Conservation (phyloP, 2,329 filamentous ascomycete genomes). For the Monosporascus sp. region DNA sequence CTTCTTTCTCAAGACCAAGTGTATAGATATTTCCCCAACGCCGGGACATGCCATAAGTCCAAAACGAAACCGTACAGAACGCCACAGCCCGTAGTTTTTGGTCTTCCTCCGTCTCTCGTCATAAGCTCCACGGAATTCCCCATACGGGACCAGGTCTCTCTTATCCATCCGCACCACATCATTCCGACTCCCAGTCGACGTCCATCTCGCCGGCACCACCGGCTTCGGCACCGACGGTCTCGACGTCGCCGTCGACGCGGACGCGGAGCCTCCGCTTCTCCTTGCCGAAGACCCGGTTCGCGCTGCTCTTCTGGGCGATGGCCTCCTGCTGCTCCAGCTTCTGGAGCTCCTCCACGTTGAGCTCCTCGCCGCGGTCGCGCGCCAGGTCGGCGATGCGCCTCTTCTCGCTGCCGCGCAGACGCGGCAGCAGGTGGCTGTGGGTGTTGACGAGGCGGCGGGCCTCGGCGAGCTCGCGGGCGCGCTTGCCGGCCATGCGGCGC, state of each 20-base stretch:
- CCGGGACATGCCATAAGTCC: slow-evolving; percentile 23
- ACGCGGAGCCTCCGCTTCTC: slow-evolving; percentile 34
- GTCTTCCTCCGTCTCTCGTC: slow-evolving; percentile 3
- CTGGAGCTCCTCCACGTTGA: slow-evolving; percentile 29
- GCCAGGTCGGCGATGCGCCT: slow-evolving; percentile 42
- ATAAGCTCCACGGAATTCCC: slow-evolving; percentile 7
- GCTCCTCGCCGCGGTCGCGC: slow-evolving; percentile 12
- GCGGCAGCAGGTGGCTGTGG: slow-evolving; percentile 87
- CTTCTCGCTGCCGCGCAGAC: slow-evolving; percentile 60
- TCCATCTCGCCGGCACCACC: slow-evolving; percentile 30
- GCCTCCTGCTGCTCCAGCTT: slow-evolving; percentile 26
- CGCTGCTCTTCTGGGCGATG: slow-evolving; percentile 16
- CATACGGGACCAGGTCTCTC: slow-evolving; percentile 6
- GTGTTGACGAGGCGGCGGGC: slow-evolving; percentile 86
- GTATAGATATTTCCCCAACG: slow-evolving; percentile 19
- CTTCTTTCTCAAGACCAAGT: not conserved
- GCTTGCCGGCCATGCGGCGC: slow-evolving; percentile 87
- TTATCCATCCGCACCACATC: not conserved
- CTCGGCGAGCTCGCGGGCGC: slow-evolving; percentile 69
- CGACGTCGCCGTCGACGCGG: slow-evolving; percentile 35
- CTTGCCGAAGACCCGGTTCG: slow-evolving; percentile 33
- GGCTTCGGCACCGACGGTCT: slow-evolving; percentile 32
- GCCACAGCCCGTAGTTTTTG: not conserved
- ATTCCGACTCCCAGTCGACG: slow-evolving; percentile 30
- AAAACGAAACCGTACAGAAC: slow-evolving; percentile 9